These are phyloP conservation scores for Amanita molliuscula DNA, from an alignment of 768 basidiomycete genomes.

Conservation along the genomic window DNA sequence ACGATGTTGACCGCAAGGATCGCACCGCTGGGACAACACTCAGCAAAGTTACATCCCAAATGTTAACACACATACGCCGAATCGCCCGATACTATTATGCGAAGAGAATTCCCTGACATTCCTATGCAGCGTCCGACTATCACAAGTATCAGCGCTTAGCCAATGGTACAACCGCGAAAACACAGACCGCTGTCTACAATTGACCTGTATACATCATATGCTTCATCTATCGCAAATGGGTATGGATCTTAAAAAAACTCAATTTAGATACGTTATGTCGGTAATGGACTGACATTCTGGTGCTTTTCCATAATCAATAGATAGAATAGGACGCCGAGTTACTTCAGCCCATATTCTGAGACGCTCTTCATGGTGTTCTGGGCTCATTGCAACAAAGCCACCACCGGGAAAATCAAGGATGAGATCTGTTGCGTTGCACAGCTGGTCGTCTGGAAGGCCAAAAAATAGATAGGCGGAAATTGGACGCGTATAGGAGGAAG, in stretches of 20 bases:
- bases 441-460: constrained; percentile 50
- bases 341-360: constrained; percentile 76
- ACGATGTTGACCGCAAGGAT: constrained; percentile 79
- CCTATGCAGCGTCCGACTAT: constrained; percentile 69
- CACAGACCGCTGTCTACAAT: constrained; percentile 59
- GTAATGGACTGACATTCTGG: constrained; percentile 66
- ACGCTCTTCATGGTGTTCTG: constrained; percentile 94
- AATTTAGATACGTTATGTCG: constrained; percentile 1
- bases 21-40: constrained; percentile 54
- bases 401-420: constrained; percentile 94
- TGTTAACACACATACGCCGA: constrained; percentile 71
- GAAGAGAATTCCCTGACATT: constrained; percentile 75
- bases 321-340: constrained; percentile 70
- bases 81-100: constrained; percentile 80
- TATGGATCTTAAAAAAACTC: constrained; percentile 64
- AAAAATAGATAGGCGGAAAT: constrained; percentile 82
- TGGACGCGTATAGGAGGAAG: constrained; percentile 70
- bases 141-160: background rate
- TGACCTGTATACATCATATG: constrained; percentile 80
- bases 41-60: constrained; percentile 7
- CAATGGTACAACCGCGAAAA: background rate
- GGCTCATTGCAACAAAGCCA: constrained; percentile 93
- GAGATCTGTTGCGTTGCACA: constrained; percentile 63
- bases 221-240: constrained; percentile 93
- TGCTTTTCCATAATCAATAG: constrained; percentile 93